Conservation (phyloP, 495 filamentous ascomycete genomes). For the Peziza echinospora region DNA sequence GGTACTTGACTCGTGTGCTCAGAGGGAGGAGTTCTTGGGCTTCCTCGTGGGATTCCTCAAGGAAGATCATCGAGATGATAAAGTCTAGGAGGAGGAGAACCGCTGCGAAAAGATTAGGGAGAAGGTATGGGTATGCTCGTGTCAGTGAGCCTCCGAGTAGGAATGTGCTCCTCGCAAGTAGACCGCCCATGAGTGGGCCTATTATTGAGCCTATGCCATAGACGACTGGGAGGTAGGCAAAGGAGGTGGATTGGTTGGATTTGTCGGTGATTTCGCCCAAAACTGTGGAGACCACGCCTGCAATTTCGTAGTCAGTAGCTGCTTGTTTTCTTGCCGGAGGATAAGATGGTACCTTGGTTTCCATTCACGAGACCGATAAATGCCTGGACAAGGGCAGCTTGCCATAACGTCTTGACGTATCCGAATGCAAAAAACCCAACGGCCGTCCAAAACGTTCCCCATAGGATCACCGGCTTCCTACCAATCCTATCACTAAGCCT, state of each 20-base stretch:
- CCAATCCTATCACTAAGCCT: conserved; percentile 74
- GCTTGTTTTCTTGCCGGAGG: conserved; percentile 1
- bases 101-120: conserved; percentile 60
- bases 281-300: conserved; percentile 70
- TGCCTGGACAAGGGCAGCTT: conserved; percentile 64
- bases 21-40: conserved; percentile 40
- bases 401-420: conserved; percentile 59
- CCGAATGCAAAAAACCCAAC: conserved; percentile 71
- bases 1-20: conserved; percentile 31
- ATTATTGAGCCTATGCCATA: conserved; percentile 88
- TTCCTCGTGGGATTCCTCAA: conserved; percentile 75
- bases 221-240: conserved; percentile 77
- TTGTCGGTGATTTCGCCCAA: conserved; percentile 88
- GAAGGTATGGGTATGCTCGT: conserved; percentile 61
- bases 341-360: conserved; percentile 44
- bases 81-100: conserved; percentile 51
- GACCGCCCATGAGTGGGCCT: conserved; percentile 70
- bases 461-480: conserved; percentile 75
- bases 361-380: conserved; percentile 87
- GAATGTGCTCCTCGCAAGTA: conserved; percentile 31
- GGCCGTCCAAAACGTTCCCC: conserved; percentile 65
- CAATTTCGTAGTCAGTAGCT: too few relatives aligned
- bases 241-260: conserved; percentile 78
- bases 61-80: conserved; percentile 45
- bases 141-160: conserved; percentile 26